Percentiles rank a stretch among this genome's conserved stretches.
These are phyloP conservation scores for Geranium incanum DNA, from an alignment of 441 rosid species.

Conservation along the genomic window DNA sequence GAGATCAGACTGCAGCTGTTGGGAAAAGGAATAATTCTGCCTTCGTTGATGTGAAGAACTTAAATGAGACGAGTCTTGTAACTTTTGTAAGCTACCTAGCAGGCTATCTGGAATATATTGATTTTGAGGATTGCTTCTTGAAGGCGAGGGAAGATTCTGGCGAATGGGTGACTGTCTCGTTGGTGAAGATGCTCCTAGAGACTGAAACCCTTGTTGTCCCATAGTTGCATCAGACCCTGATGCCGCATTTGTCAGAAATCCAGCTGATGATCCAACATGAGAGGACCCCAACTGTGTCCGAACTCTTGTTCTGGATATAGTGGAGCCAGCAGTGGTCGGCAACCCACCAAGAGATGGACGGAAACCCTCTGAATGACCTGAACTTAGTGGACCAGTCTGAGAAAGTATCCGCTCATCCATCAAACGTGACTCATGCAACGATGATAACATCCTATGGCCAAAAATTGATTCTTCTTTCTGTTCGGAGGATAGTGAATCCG, in stretches of 20 bases:
- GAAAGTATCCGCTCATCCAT: constrained; percentile 30
- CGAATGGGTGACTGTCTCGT: constrained; percentile 38
- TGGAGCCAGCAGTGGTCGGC: constrained; percentile 32
- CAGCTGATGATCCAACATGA: constrained; percentile 34
- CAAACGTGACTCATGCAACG: constrained; percentile 32
- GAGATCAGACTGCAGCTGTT: constrained; percentile 26
- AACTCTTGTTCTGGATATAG: constrained; percentile 35
- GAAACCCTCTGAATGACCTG: constrained; percentile 43
- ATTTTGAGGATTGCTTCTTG: constrained; percentile 12
- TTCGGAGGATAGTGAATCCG: constrained; percentile 42
- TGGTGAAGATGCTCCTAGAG: constrained; percentile 34
- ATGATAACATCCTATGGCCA: constrained; percentile 36
- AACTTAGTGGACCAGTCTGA: constrained; percentile 22
- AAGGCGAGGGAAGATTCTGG: constrained; percentile 40
- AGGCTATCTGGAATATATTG: constrained; percentile 19
- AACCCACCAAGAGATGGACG: constrained; percentile 39
- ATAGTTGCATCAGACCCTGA: constrained; percentile 37
- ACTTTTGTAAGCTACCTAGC: constrained; percentile 29
- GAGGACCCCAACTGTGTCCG: constrained; percentile 37
- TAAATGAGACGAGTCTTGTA: constrained; percentile 24
- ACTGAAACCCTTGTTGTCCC: constrained; percentile 34
- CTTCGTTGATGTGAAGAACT: constrained; percentile 27
- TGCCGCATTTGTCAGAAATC: constrained; percentile 32
- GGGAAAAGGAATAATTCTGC: constrained; percentile 23
- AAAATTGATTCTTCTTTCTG: constrained; percentile 43